phyloP scores from a whole-genome alignment of 192 early-diverging fungal species.

The Podila epigama region DNA sequence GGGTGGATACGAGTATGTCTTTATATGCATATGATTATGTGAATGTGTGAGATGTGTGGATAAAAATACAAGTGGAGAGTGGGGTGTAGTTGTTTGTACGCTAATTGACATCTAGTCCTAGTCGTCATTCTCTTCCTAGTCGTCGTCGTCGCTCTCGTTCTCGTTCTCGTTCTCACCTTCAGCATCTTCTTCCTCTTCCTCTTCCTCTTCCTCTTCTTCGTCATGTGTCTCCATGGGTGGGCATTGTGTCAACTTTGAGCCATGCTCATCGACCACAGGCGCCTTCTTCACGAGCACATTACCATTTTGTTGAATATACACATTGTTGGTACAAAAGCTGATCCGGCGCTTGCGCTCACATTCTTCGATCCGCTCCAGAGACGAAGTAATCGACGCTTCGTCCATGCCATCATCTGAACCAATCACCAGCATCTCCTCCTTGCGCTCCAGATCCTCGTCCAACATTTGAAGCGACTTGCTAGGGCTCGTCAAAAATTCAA shows the following conservation, averaged over 20 bases:
- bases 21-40: no score
- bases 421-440: slow-evolving; percentile 30
- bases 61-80: no score
- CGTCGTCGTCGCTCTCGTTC: not conserved
- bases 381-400: slow-evolving; percentile 31
- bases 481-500: slow-evolving; percentile 11
- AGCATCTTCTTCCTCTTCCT: slow-evolving; percentile 10
- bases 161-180: slow-evolving; percentile 6
- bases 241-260: slow-evolving; percentile 10
- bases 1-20: no score
- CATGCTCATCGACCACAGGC: not conserved
- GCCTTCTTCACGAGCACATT: not conserved
- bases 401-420: slow-evolving; percentile 35
- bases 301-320: slow-evolving; percentile 27
- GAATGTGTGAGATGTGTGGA: no score
- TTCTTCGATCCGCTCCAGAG: slow-evolving; percentile 36
- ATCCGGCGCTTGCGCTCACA: slow-evolving; percentile 43
- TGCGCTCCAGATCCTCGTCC: slow-evolving; percentile 16
- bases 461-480: slow-evolving; percentile 9
- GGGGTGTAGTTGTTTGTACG: no score
- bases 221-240: slow-evolving; percentile 5
- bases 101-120: not conserved
- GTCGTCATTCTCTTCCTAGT: not conserved
- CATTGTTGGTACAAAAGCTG: slow-evolving; percentile 46
- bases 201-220: not conserved